Conservation (phyloP, 306 rosid genomes). For the Prunus padus region DNA sequence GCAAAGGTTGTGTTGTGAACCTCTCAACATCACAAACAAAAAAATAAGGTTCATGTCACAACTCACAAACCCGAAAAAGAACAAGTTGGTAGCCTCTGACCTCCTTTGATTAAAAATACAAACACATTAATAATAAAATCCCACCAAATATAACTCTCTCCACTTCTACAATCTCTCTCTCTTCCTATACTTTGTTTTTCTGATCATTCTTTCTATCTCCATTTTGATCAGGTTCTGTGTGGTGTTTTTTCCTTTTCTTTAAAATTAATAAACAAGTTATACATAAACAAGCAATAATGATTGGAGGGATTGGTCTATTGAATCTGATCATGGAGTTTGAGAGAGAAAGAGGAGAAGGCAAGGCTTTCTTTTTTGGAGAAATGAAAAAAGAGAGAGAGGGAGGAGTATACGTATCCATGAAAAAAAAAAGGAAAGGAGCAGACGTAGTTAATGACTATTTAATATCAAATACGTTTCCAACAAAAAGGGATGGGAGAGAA, state of each 20-base stretch:
- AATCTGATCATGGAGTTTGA: too few species aligned
- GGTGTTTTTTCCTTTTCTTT: neutral
- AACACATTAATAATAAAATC: neutral
- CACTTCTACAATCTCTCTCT: neutral
- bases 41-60: conserved; percentile 19
- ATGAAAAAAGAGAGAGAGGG: too few species aligned
- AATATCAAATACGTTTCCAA: too few species aligned
- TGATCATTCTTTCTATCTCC: neutral
- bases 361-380: too few species aligned
- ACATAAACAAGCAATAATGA: too few species aligned
- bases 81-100: neutral
- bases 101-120: too few species aligned
- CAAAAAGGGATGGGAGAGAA: too few species aligned
- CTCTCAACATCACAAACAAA: conserved; percentile 31
- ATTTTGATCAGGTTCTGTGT: conserved; percentile 2
- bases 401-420: too few species aligned
- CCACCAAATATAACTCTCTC: conserved; percentile 4
- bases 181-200: neutral
- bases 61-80: conserved; percentile 5
- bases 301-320: too few species aligned
- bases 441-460: too few species aligned
- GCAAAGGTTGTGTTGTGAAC: conserved; percentile 32
- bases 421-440: too few species aligned
- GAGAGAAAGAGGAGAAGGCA: too few species aligned
- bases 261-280: neutral